Evolutionary conservation across 75 land plant species (phyloP).

Genomic region (Gnetum montanum): DNA sequence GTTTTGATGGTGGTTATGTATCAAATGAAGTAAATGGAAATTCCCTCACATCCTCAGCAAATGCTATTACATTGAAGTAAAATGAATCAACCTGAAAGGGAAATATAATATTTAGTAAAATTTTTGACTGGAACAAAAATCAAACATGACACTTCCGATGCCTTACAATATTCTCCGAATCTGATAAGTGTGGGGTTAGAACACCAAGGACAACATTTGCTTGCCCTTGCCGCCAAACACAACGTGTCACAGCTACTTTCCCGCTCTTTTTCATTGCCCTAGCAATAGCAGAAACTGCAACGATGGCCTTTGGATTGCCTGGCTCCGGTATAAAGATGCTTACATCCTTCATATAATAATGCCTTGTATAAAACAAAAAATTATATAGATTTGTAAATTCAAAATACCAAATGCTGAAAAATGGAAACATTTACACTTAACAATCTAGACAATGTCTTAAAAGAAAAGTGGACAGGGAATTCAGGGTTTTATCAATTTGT

Average conservation of each 20-base stretch:
- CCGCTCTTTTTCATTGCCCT: constrained; percentile 78
- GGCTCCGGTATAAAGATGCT: constrained; percentile 82
- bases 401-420: not conserved
- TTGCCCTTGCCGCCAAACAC: constrained; percentile 95
- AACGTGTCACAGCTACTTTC: constrained; percentile 77
- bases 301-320: constrained; percentile 60
- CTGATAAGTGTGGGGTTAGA: constrained; percentile 65
- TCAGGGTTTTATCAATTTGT: not conserved
- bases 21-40: constrained; percentile 85
- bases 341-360: constrained; percentile 89
- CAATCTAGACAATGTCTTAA: not conserved
- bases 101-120: not conserved
- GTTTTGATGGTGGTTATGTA: constrained; percentile 40
- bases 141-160: not conserved
- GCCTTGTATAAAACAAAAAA: constrained; percentile 35
- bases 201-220: constrained; percentile 65
- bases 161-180: constrained; percentile 50
- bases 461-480: not conserved
- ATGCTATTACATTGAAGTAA: constrained; percentile 90
- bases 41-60: constrained; percentile 89
- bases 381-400: too few species aligned
- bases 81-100: constrained; percentile 82
- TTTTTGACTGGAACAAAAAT: not conserved
- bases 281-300: constrained; percentile 83
- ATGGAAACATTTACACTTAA: not conserved